Evolutionary conservation across 73 alveolate genomes (phyloP).

Genomic region (Tetrahymena thermophila): DNA sequence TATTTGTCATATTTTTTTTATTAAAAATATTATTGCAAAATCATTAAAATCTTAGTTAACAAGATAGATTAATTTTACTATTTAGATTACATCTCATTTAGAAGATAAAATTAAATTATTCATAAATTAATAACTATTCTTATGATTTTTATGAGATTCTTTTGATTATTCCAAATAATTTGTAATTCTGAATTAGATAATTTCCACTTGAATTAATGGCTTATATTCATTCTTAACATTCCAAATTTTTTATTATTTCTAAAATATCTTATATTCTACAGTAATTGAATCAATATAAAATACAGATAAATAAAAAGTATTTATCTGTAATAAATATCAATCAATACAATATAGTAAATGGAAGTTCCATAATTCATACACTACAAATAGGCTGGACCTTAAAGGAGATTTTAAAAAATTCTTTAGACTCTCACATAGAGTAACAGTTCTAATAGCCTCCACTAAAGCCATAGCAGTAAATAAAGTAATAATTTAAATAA

Average conservation of each 20-base stretch:
- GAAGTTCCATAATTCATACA: neutral
- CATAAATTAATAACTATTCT: neutral
- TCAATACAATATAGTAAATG: neutral
- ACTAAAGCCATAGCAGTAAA: neutral
- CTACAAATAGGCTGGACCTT: neutral
- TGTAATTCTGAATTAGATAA: no score
- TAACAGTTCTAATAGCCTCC: neutral
- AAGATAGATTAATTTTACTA: neutral
- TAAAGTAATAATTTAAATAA: neutral
- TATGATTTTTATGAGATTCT: no score
- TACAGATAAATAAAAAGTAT: neutral
- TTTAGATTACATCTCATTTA: neutral
- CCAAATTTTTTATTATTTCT: neutral
- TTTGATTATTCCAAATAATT: neutral
- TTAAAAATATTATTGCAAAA: no score
- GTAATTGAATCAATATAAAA: neutral
- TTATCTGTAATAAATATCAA: neutral
- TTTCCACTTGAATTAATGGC: neutral
- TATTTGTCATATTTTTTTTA: no score
- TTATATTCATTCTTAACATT: neutral
- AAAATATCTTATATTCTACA: neutral
- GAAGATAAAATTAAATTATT: no score
- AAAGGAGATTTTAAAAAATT: neutral
- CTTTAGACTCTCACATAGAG: neutral
- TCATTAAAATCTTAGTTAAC: no score